These are phyloP conservation scores for Suhomyces faveliae DNA, from an alignment of 805 yeast species.

Conservation along the genomic window DNA sequence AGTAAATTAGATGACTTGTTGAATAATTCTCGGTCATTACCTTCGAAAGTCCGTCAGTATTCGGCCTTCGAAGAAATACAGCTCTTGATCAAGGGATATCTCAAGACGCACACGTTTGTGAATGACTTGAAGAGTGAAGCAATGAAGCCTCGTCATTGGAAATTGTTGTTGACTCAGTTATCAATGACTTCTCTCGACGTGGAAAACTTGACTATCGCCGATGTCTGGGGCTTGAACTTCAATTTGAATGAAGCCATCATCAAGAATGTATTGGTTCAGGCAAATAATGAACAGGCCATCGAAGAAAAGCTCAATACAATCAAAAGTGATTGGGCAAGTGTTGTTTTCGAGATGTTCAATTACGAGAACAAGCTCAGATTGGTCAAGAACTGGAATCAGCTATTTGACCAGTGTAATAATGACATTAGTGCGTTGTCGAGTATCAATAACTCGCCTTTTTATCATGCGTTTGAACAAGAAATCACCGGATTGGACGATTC, in stretches of 20 bases:
- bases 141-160: conserved; percentile 70
- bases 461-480: conserved; percentile 56
- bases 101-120: conserved; percentile 39
- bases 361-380: conserved; percentile 53
- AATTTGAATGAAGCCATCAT: conserved; percentile 44
- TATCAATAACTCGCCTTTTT: conserved; percentile 70
- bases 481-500: conserved; percentile 54
- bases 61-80: conserved; percentile 66
- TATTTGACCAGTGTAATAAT: conserved; percentile 58
- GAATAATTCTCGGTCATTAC: conserved; percentile 47
- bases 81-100: conserved; percentile 37
- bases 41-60: conserved; percentile 61
- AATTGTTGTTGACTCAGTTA: conserved; percentile 37
- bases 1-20: conserved; percentile 51
- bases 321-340: conserved; percentile 53
- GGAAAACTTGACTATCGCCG: conserved; percentile 46
- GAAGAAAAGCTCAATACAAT: conserved; percentile 56
- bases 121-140: conserved; percentile 53
- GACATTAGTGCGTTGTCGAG: conserved; percentile 63
- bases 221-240: conserved; percentile 61
- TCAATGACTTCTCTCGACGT: conserved; percentile 19
- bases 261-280: conserved; percentile 53
- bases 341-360: conserved; percentile 51
- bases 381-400: conserved; percentile 63
- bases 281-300: conserved; percentile 69